Base-by-base conservation (phyloP, 306 rosid genomes). In the Quercus bicolor region DNA sequence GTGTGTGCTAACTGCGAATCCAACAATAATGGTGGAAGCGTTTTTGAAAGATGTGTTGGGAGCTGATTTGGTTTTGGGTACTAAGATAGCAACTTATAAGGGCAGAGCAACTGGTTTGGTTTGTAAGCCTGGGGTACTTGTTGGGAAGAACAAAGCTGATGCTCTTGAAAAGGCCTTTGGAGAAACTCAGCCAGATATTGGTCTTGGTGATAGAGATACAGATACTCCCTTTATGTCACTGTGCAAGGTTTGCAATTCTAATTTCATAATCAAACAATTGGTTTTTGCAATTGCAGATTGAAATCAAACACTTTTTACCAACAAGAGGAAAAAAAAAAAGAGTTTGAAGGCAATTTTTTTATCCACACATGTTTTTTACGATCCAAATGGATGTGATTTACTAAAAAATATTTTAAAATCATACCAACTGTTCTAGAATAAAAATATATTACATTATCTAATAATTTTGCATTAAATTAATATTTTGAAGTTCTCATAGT, bases 51-150 rank as follows among this genome's bases (percentile, higher is more conserved):
- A 92, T 1, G 90, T 82, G 28, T 26, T 90, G 68, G 96, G 97
- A 8, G 91, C 89, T 19, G 97, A 94, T 60, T 5, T 78, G 61
- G 94, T 92, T 52, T 28, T 92, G 71, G 98, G 97, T 12, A 94
- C 94, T 2, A 96, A 94, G 69, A 75, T 90, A 19, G 88, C 23
- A 1, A 81, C 45, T 5, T 79, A 9, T 29, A 87, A 53, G 19
- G 96, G 96, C 0, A 88, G 95, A 74, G 97, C 97, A 1, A 94
- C 96, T 2, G 98, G 98, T 12, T 79, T 92, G 66, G 82, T 92
- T 61, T 8, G 69, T 1, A 16, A 53, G 0, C 89, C 89, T 0
- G 98, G 98, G 19, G 56, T 94, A 0, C 91, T 94, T 34, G 96
- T 90, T 5, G 96, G 96, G 1, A 80, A 72, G 51, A 88, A 90